Percentiles rank a stretch among this genome's conserved stretches.
phyloP scores from a whole-genome alignment of 2,329 filamentous ascomycete genomes.

The Hawksworthiomyces lignivorus region DNA sequence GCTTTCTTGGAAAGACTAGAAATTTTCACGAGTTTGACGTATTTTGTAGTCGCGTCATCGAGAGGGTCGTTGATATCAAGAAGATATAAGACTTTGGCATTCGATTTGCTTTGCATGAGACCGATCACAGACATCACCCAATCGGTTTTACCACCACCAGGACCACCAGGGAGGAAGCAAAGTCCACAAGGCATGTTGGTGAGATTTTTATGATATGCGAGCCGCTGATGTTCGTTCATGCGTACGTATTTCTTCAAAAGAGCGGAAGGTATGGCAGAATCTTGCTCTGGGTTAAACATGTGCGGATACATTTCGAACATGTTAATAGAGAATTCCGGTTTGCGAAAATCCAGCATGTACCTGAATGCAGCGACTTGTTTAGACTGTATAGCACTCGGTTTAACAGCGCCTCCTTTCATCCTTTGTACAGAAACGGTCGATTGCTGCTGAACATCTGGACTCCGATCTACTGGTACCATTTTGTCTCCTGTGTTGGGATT shows the following conservation, averaged over 20 bases:
- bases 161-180: constrained; percentile 37
- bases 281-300: constrained; percentile 14
- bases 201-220: constrained; percentile 29
- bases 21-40: constrained; percentile 28
- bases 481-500: neutral
- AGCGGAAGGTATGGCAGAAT: constrained; percentile 7
- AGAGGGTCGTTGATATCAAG: constrained; percentile 41
- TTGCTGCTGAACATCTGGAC: too few relatives aligned
- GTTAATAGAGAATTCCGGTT: constrained; percentile 13
- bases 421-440: too few relatives aligned
- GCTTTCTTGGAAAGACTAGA: constrained; percentile 24
- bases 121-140: constrained; percentile 36
- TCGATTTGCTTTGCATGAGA: constrained; percentile 21
- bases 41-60: constrained; percentile 36
- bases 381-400: constrained; percentile 4
- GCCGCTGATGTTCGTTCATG: constrained; percentile 31
- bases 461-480: too few relatives aligned
- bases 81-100: constrained; percentile 33
- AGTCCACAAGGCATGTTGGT: constrained; percentile 32
- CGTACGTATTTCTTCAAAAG: constrained; percentile 20
- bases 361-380: constrained; percentile 17
- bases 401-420: neutral
- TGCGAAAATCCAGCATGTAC: constrained; percentile 16
- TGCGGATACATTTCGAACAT: constrained; percentile 19
- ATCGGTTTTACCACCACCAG: constrained; percentile 40